Base-by-base conservation (phyloP, 2,329 filamentous ascomycete genomes). In the Dichotomopilus funicola region DNA sequence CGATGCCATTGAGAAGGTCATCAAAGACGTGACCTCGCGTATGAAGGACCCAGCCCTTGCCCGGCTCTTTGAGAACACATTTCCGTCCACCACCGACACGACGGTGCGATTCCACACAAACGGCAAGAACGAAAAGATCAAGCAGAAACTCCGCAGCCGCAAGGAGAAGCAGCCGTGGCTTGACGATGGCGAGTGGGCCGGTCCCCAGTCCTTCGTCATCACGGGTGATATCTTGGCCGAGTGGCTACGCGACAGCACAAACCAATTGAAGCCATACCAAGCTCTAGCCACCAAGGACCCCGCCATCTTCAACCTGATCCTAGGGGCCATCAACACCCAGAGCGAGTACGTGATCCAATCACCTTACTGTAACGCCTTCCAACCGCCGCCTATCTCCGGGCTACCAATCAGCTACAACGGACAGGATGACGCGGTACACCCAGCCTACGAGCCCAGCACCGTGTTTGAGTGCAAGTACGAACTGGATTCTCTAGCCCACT, bases 391-490 rank as follows among this genome's bases (percentile, higher is more conserved):
- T 2, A 89, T 91, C 6, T 91, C 89, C 61, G 82, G 86, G 12
- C 77, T 97, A 0, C 73, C 78, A 3, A 76, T 86, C 5, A 86
- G 85, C 12, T 79, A 81, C 64, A 96, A 92, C 65, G 89, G 89
- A 3, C 89, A 96, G 68, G 81, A 86, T 19, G 94, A 99, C 66
- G 72, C 69, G 7, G 94, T 99, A 0, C 90, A 96, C 64, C 94
- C 94, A 0, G 77, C 78, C 0, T 97, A 95, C 67, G 91, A 97
- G 66, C 87, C 87, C 0, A 82, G 78, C 0, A 81, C 85, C 49
- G 94, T 99, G 3, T 99, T 96, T 62, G 94, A 99, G 72, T 99
- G 94, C 81, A 99, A 99, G 73, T 99, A 97, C 72, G 94, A 99
- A 74, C 83, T 99, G 27, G 94, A 99, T 72, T 96, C 91, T 7